phyloP scores from a whole-genome alignment of 202 grass and related monocot species.

The Digitaria exilis region DNA sequence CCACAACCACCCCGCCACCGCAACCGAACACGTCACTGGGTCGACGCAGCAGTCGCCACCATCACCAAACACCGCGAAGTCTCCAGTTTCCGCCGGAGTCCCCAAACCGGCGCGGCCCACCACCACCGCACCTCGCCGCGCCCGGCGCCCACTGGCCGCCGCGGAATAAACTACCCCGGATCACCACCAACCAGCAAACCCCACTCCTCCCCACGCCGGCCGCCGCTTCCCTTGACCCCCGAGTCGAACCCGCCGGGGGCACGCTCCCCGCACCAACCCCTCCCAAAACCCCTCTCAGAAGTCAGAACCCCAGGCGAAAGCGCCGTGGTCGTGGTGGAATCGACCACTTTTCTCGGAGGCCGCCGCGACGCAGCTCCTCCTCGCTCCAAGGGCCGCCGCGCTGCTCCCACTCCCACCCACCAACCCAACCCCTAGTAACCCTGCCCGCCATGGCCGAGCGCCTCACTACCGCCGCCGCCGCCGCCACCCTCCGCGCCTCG shows the following conservation, averaged over 20 bases:
- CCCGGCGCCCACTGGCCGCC: conserved; percentile 24
- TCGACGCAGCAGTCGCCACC: neutral
- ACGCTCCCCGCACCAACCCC: conserved; percentile 8
- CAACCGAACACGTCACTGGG: too few species aligned
- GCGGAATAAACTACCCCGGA: conserved; percentile 44
- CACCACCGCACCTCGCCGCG: neutral
- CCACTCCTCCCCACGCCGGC: neutral
- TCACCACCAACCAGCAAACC: neutral
- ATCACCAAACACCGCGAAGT: neutral
- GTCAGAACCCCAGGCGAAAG: conserved; percentile 25
- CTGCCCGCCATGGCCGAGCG: conserved; percentile 64
- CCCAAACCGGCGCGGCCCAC: too few species aligned
- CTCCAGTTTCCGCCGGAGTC: neutral
- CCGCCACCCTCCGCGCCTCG: conserved; percentile 43
- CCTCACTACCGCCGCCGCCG: conserved; percentile 52
- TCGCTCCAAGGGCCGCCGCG: conserved; percentile 28
- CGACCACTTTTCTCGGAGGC: conserved; percentile 2
- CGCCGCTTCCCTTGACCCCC: conserved; percentile 11
- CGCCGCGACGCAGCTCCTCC: conserved; percentile 23
- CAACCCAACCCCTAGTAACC: conserved; percentile 19
- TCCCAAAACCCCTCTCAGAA: conserved; percentile 23
- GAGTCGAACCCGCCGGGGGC: conserved; percentile 13
- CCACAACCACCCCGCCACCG: neutral
- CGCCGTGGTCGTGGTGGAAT: conserved; percentile 28
- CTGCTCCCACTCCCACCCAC: conserved; percentile 20